These are phyloP conservation scores for Yamadazyma atmosphaerica DNA, from an alignment of 1,139 yeast genomes.

Conservation along the genomic window DNA sequence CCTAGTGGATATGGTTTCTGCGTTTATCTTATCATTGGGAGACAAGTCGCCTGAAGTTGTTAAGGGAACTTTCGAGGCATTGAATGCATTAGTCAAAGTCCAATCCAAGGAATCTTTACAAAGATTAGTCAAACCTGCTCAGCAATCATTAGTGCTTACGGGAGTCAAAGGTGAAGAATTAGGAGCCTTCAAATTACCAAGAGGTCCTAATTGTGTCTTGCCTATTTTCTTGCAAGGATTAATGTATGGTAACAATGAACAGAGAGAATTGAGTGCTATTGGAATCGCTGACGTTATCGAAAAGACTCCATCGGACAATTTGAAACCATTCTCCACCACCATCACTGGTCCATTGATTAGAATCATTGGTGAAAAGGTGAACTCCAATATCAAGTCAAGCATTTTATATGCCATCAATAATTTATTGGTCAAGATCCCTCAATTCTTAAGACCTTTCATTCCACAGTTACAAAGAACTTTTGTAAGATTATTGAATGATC, in stretches of 20 bases:
- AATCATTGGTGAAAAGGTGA: constrained; percentile 94
- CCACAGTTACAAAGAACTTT: constrained; percentile 98
- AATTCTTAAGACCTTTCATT: constrained; percentile 88
- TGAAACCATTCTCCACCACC: constrained; percentile 87
- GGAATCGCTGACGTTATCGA: constrained; percentile 88
- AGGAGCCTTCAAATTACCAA: constrained; percentile 76
- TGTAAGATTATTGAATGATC: constrained; percentile 85
- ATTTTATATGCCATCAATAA: constrained; percentile 81
- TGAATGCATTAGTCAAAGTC: constrained; percentile 64
- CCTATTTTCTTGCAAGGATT: constrained; percentile 94
- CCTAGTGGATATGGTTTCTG: constrained; percentile 71
- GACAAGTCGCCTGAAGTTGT: constrained; percentile 69
- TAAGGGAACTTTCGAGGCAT: constrained; percentile 65
- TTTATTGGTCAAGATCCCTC: constrained; percentile 81
- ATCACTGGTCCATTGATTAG: constrained; percentile 98
- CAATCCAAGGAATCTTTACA: constrained; percentile 79
- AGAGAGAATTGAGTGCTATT: constrained; percentile 81
- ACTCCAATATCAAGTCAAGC: constrained; percentile 88
- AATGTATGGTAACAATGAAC: constrained; percentile 87
- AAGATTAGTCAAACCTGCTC: constrained; percentile 73
- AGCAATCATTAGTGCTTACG: constrained; percentile 67
- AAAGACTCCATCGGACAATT: constrained; percentile 76
- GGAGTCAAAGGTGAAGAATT: constrained; percentile 67
- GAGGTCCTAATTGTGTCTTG: constrained; percentile 83
- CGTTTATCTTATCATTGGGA: constrained; percentile 71